Evolutionary conservation across 257 asterid genomes (phyloP).

Genomic region (Lithospermum erythrorhizon): DNA sequence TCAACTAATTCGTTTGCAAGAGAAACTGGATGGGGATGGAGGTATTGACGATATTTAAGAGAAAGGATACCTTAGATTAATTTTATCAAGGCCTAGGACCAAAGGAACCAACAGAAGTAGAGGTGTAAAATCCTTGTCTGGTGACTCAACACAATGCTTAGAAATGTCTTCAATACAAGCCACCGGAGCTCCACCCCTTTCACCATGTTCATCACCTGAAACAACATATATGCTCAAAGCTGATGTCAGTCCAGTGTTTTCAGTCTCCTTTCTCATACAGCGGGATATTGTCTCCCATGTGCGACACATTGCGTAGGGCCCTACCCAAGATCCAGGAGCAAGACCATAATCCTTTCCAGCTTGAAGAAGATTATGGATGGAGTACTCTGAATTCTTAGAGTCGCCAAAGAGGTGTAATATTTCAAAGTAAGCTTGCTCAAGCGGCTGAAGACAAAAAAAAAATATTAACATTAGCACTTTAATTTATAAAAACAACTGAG

Average conservation of each 20-base stretch:
- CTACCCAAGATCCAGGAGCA: constrained; percentile 95
- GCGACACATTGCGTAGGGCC: constrained; percentile 98
- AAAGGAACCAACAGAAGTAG: constrained; percentile 84
- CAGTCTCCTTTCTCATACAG: constrained; percentile 28
- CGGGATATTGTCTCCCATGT: constrained; percentile 83
- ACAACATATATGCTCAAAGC: constrained; percentile 67
- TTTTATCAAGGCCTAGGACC: constrained; percentile 91
- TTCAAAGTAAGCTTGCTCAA: constrained; percentile 50
- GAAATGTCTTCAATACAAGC: constrained; percentile 65
- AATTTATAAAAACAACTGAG: too few relatives aligned
- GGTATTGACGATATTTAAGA: not conserved
- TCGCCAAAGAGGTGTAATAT: constrained; percentile 82
- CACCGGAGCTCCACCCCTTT: constrained; percentile 99
- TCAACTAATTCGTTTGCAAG: not conserved
- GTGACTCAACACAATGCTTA: constrained; percentile 40
- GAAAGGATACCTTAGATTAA: constrained; percentile 62
- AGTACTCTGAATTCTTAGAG: constrained; percentile 65
- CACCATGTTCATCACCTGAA: constrained; percentile 97
- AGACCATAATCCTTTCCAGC: constrained; percentile 83
- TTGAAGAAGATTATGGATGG: constrained; percentile 92
- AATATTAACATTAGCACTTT: not conserved
- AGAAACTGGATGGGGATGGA: not conserved
- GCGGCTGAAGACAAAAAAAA: constrained; percentile 43
- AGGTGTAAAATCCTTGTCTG: constrained; percentile 56
- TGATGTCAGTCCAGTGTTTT: constrained; percentile 30